Base-by-base conservation (phyloP, 2,329 filamentous ascomycete species). In the Pseudonectria foliicola region DNA sequence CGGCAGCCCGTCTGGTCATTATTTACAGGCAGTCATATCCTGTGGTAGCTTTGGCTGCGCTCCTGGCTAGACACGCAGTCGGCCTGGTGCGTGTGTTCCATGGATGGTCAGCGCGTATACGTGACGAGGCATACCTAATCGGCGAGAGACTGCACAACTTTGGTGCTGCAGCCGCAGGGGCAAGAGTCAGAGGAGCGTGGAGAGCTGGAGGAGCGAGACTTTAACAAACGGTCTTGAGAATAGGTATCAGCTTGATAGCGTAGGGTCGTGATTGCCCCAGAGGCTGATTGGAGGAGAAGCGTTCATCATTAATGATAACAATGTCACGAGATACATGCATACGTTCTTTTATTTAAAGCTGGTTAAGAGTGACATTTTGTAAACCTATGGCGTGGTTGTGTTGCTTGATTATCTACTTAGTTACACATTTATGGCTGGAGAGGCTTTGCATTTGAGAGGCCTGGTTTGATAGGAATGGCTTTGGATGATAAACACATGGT, bases 101-200 rank as follows among this genome's bases (percentile, higher is more conserved):
- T 30, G 67, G 77, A 13, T 96, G 90, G 89, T 78, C 85, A 50
- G 71, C 80, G 38, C 77, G 82, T 38, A 87, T 98, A 30, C 72
- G 87, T 26, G 93, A 98, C 58, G 93, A 98, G 62, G 89, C 94
- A 1, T 98, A 98, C 58, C 67, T 98, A 29, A 92, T 96, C 54
- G 92, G 92, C 3, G 90, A 98, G 64, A 69, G 89, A 40, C 63
- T 98, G 53, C 93, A 98, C 64, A 98, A 98, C 59, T 94, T 95
- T 62, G 85, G 87, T 4, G 59, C 60, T 2, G 61, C 58, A 7
- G 57, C 62, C 12, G 60, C 61, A 7, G 62, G 57, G 13, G 56
- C 55, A 13, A 56, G 56, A 36, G 52, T 53, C 12, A 55, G 54
- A 39, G 53, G 52, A 3, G 55, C 57, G 11, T 66, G 64, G 62